A percentile compares a stretch with the other conserved stretches of the same genome.
Evolutionary conservation across 345 rosid species (phyloP).

Genomic region (Brassica cretica): DNA sequence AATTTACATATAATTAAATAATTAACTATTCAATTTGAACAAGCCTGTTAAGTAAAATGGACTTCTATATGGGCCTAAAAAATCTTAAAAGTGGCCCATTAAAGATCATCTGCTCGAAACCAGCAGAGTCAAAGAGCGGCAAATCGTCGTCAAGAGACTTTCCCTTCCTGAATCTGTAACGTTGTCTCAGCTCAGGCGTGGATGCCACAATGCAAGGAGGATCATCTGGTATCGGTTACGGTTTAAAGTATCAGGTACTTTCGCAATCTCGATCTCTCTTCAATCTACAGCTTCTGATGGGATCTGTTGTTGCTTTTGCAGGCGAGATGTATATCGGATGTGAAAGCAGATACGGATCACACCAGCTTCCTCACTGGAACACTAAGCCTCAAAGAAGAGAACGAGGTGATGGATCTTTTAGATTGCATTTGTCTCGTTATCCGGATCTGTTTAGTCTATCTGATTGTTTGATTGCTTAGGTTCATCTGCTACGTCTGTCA

Average conservation of each 20-base stretch:
- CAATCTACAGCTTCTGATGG: not conserved
- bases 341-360: slow-evolving; percentile 88
- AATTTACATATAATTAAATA: not conserved
- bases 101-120: not conserved
- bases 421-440: not conserved
- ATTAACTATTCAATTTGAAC: not conserved
- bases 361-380: slow-evolving; percentile 95
- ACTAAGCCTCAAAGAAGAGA: slow-evolving; percentile 84
- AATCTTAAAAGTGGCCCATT: slow-evolving; percentile 1
- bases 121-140: slow-evolving; percentile 24
- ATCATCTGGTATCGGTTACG: slow-evolving; percentile 76
- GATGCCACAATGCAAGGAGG: slow-evolving; percentile 22
- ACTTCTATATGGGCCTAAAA: not conserved
- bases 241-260: slow-evolving; percentile 85
- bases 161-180: not conserved
- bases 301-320: slow-evolving; percentile 31
- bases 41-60: not conserved
- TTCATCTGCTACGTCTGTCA: slow-evolving; percentile 84
- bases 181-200: not conserved
- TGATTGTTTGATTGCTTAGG: slow-evolving; percentile 42
- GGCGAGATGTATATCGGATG: slow-evolving; percentile 93
- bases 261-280: slow-evolving; percentile 11
- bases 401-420: slow-evolving; percentile 53
- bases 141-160: slow-evolving; percentile 21
- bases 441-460: slow-evolving; percentile 21